Evolutionary conservation across 768 basidiomycete species (phyloP), one percentile per base, ranked within the genome.

Genomic region (Paxillus rubicundulus): DNA sequence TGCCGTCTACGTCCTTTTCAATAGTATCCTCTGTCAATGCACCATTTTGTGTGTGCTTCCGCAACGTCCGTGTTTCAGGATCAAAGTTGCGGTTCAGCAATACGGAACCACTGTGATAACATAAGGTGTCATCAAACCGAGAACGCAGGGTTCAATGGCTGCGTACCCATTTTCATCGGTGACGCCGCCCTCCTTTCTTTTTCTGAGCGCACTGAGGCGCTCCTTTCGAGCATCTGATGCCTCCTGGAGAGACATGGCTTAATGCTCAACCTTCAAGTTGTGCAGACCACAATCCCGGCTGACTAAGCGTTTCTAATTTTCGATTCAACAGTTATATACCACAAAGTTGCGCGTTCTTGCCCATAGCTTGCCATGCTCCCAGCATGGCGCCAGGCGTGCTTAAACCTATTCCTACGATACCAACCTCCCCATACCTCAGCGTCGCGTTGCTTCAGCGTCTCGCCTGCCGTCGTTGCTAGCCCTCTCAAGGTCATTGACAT

Each of bases 71-170:
- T 27, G 92, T 89, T 59, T 85, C 84, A 2, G 93, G 92, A 70
- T 98, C 96, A 68, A 89, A 98, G 63, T 95, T 95, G 33, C 96
- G 83, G 57, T 73, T 81, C 59, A 82, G 81, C 30, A 92, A 72
- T 47, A 85, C 63, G 12, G 82, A 74, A 57, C 77, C 78, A 40
- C 72, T 69, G 62, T 52, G 33, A 24, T 39, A 9, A 36, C 33
- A n/a, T n/a, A n/a, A 28, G 61, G 45, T 40, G 62, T 74, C 36
- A 53, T 46, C 45, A 46, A 37, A 39, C 27, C 14, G 34, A n/a
- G 30, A 30, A 47, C 14, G 16, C 24, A 42, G 24, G 43, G 18
- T 33, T 32, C 2, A 34, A 8, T 21, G 32, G 18, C 64, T 50
- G 52, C 83, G 58, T 64, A 80, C 82, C 74, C 65, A 46, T 65